phyloP scores from a whole-genome alignment of 169 alveolate species.

The Cryptosporidium meleagridis region DNA sequence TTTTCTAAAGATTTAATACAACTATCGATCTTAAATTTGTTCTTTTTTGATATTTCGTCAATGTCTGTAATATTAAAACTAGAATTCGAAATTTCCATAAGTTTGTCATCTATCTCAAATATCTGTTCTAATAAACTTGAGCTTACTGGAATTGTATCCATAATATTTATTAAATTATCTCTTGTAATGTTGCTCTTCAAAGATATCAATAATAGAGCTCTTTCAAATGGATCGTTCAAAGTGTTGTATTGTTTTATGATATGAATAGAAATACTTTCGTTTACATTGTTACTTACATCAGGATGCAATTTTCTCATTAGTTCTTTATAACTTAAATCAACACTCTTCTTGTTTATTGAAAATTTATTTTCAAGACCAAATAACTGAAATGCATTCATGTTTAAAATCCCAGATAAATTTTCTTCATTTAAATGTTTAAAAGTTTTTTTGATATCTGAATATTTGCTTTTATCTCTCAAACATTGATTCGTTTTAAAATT shows the following conservation, averaged over 20 bases:
- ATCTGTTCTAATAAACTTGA: constrained; percentile 14
- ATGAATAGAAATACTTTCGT: constrained; percentile 4
- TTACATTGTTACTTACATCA: background rate
- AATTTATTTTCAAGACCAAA: constrained; percentile 34
- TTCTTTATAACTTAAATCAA: constrained; percentile 35
- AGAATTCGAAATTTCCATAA: background rate
- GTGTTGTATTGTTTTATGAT: constrained; percentile 9
- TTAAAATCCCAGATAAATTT: background rate
- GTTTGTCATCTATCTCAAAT: constrained; percentile 11
- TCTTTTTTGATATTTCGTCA: background rate
- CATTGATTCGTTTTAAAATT: background rate
- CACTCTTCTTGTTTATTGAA: constrained; percentile 2
- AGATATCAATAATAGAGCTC: constrained; percentile 29
- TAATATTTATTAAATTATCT: background rate
- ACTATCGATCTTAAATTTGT: background rate
- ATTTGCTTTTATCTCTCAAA: background rate
- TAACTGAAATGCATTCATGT: constrained; percentile 42
- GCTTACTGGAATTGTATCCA: constrained; percentile 18
- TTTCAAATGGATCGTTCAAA: constrained; percentile 54
- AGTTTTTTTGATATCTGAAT: background rate
- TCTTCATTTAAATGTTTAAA: background rate
- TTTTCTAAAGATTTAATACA: constrained; percentile 15
- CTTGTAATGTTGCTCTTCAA: background rate
- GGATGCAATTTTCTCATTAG: constrained; percentile 46
- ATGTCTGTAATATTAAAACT: background rate